Percentiles rank a stretch among this genome's conserved stretches.
These are phyloP conservation scores for Skeletonema potamos DNA, from an alignment of 108 stramenopile genomes.

Conservation along the genomic window DNA sequence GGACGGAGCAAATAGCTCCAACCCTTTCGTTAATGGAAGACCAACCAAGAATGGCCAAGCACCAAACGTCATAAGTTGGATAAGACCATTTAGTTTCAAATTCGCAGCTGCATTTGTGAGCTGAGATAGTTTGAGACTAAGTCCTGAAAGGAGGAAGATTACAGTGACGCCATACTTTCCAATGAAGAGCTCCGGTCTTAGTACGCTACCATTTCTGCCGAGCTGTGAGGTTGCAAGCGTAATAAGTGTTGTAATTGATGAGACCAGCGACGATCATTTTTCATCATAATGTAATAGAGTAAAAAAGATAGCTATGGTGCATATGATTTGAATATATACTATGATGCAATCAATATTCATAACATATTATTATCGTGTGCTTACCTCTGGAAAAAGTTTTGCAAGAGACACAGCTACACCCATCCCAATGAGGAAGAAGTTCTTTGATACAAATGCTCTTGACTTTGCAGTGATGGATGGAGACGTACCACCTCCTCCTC, in stretches of 20 bases:
- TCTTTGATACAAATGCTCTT: constrained; percentile 57
- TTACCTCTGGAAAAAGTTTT: constrained; percentile 53
- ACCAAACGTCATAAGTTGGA: constrained; percentile 69
- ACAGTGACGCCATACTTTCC: constrained; percentile 82
- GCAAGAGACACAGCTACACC: constrained; percentile 68
- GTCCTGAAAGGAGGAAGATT: constrained; percentile 87
- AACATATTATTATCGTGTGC: constrained; percentile 4
- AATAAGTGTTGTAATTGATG: too few relatives aligned
- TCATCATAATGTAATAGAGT: too few relatives aligned
- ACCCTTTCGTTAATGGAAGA: constrained; percentile 53
- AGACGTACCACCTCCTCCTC: neutral
- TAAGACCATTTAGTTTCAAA: constrained; percentile 71
- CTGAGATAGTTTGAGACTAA: constrained; percentile 74
- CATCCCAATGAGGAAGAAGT: constrained; percentile 85
- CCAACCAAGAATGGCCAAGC: constrained; percentile 83
- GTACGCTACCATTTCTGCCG: constrained; percentile 69
- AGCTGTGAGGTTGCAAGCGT: constrained; percentile 14
- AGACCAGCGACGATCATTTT: neutral
- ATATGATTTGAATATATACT: too few relatives aligned
- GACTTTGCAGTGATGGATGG: constrained; percentile 13
- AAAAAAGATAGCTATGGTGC: too few relatives aligned
- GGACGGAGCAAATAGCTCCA: constrained; percentile 43
- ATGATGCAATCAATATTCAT: too few relatives aligned
- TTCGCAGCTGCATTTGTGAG: constrained; percentile 67
- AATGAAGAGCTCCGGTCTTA: constrained; percentile 82